Percentiles rank a stretch among this genome's conserved stretches.
Conservation (phyloP, 2,329 filamentous ascomycete species). For the Sporothrix pallida region DNA sequence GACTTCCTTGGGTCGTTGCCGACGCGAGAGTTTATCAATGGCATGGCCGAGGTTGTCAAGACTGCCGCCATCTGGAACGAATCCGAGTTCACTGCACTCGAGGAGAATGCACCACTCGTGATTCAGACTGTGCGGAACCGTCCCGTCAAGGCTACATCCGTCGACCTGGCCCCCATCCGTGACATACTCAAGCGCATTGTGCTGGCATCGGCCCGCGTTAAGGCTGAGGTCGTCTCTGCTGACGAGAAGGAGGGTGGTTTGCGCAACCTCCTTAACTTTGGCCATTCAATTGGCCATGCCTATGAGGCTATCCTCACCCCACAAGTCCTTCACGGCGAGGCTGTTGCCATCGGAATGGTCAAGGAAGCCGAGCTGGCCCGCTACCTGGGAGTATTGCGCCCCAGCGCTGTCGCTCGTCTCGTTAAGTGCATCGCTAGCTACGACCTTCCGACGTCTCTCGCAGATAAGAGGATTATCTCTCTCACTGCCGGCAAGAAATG, state of each 20-base stretch:
- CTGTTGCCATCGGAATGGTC: slow-evolving; percentile 97
- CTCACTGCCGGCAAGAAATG: slow-evolving; percentile 87
- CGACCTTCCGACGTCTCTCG: slow-evolving; percentile 81
- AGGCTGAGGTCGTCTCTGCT: slow-evolving; percentile 90
- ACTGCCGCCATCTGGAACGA: slow-evolving; percentile 97
- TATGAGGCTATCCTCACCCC: slow-evolving; percentile 95
- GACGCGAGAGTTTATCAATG: slow-evolving; percentile 92
- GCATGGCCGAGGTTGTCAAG: slow-evolving; percentile 98
- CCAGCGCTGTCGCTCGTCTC: slow-evolving; percentile 85
- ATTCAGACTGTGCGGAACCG: slow-evolving; percentile 71
- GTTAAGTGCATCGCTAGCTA: slow-evolving; percentile 96
- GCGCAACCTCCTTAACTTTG: slow-evolving; percentile 94
- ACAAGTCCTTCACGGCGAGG: slow-evolving; percentile 93
- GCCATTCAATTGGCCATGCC: slow-evolving; percentile 96
- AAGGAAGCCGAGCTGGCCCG: slow-evolving; percentile 94
- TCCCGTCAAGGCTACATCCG: slow-evolving; percentile 46
- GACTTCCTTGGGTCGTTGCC: slow-evolving; percentile 90
- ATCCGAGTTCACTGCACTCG: slow-evolving; percentile 80
- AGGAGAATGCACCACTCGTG: slow-evolving; percentile 79
- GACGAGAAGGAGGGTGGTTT: slow-evolving; percentile 95
- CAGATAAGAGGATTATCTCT: slow-evolving; percentile 81
- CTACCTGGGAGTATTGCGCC: slow-evolving; percentile 82
- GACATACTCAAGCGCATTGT: slow-evolving; percentile 78
- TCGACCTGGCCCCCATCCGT: slow-evolving; percentile 73
- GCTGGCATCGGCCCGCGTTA: slow-evolving; percentile 87